These are phyloP conservation scores for Datisca glomerata DNA, from an alignment of 306 rosid species.

Conservation along the genomic window DNA sequence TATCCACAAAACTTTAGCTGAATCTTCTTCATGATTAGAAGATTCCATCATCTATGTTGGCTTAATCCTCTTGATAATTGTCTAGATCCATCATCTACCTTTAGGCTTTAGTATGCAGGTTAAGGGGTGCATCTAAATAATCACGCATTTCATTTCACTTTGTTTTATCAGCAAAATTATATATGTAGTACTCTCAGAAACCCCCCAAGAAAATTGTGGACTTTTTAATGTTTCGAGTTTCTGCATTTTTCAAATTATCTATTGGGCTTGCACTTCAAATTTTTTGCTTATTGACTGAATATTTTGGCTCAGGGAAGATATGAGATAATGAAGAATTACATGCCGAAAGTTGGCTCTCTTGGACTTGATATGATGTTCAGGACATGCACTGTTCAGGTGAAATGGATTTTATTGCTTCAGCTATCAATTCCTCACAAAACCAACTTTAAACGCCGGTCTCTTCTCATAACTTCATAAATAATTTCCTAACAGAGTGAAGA, in stretches of 20 bases:
- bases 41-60: no score
- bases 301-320: slow-evolving; percentile 82
- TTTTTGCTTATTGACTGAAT: background rate
- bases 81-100: no score
- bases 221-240: no score
- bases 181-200: no score
- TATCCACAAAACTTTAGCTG: background rate
- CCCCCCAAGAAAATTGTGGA: no score
- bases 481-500: no score
- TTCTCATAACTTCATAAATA: background rate
- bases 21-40: background rate
- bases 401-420: background rate
- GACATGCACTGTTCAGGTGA: slow-evolving; percentile 98
- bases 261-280: background rate
- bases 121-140: no score
- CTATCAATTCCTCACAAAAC: background rate
- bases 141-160: no score
- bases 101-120: no score
- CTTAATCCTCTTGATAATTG: no score
- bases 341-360: slow-evolving; percentile 96
- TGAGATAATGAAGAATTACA: slow-evolving; percentile 84
- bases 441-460: background rate
- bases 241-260: no score
- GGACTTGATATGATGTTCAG: slow-evolving; percentile 99
- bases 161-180: no score